A percentile compares a stretch with the other conserved stretches of the same genome.
These are phyloP conservation scores for Oryza longistaminata DNA, from an alignment of 176 grass and related monocot genomes.

Conservation along the genomic window DNA sequence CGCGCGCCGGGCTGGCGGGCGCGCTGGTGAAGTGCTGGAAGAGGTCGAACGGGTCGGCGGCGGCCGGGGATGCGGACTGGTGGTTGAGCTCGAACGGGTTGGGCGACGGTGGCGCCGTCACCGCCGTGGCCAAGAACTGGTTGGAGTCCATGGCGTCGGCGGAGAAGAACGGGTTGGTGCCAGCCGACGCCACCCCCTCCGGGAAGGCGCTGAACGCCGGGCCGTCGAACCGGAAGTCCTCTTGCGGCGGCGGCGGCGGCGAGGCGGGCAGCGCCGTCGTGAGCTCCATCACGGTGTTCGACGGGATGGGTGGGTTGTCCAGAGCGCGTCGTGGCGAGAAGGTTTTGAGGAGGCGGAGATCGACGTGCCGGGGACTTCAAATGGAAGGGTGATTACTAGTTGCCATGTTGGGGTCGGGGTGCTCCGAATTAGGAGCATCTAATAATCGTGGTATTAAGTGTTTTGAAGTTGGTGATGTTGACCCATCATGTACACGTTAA, in stretches of 20 bases:
- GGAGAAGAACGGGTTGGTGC: constrained; percentile 53
- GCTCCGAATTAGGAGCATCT: neutral
- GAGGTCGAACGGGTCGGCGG: constrained; percentile 57
- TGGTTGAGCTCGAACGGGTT: constrained; percentile 54
- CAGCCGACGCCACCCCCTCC: neutral
- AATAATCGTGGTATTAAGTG: neutral
- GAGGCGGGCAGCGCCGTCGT: neutral
- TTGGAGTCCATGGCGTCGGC: constrained; percentile 7
- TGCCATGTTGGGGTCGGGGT: constrained; percentile 9
- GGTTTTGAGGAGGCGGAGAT: constrained; percentile 1
- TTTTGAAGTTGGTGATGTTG: too few species aligned
- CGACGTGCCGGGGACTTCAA: constrained; percentile 41
- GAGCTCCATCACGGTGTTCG: constrained; percentile 39
- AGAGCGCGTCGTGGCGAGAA: constrained; percentile 15
- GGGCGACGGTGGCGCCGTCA: constrained; percentile 38
- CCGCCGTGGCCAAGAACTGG: constrained; percentile 43
- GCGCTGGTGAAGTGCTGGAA: constrained; percentile 74
- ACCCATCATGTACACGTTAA: too few species aligned
- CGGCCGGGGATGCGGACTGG: constrained; percentile 13
- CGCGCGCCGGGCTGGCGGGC: constrained; percentile 69
- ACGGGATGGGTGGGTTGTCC: neutral
- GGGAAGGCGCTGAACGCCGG: neutral
- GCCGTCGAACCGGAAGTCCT: constrained; percentile 16
- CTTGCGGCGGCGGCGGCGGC: neutral
- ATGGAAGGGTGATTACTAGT: neutral